Base-by-base conservation (phyloP, 208 protist species). In the Borovskyia barvae region DNA sequence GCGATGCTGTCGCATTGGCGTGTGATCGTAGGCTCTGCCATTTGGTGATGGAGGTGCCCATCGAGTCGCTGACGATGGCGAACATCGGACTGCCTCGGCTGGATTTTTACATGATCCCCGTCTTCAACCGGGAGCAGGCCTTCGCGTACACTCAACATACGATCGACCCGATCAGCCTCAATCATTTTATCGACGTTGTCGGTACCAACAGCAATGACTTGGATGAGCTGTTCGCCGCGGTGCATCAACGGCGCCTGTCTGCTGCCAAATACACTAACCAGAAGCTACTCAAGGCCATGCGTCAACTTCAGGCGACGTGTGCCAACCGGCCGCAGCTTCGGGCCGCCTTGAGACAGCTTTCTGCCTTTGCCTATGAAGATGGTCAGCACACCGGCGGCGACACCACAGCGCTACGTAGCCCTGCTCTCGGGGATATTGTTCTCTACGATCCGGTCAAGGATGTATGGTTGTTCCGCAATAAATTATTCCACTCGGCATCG, bases 381-480 rank as follows among this genome's bases (percentile, higher is more conserved):
- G 73, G 73, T 7, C 80, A 84, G 58, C 60, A 66, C 56, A 63
- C 46, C 30, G 70, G 61, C 17, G 61, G 41, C 22, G 70, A 76
- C 70, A 49, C 72, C 53, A 24, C 66, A 40, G 46, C 72, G 50
- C 68, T 90, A 28, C 69, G 70, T 6, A 80, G 72, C 32, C 56
- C 79, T 11, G 69, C 67, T 7, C 63, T 93, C 30, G 48, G 57
- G 39, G 86, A 86, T 32, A 83, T 90, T 46, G 86, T 90, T 0
- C 61, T 93, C 9, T 90, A 93, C 77, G 81, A 93, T 63, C 79
- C 85, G 12, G 74, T 87, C 5, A 63, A 73, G 42, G 81, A 92
- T 72, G 67, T 65, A 9, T 92, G 82, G 80, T 57, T 86, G 54
- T 93, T 93, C 45, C 70, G 67, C n/a, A 74, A 75, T 32, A 85